Base-by-base conservation (phyloP, 139 green algal species). In the Tetradesmus obliquus region DNA sequence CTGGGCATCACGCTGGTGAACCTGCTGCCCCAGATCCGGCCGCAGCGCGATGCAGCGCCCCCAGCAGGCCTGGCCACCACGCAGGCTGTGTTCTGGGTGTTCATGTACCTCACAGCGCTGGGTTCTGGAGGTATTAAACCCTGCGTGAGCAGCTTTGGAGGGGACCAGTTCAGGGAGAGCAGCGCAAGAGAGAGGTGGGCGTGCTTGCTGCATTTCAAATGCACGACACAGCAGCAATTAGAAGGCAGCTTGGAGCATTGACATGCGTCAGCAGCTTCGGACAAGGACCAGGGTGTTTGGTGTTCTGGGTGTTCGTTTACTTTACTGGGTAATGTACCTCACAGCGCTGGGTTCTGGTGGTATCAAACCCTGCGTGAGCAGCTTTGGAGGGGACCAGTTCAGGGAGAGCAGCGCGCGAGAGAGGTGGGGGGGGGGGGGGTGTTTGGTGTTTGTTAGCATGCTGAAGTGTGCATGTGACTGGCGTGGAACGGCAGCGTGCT, bases 311-410 rank as follows among this genome's bases (percentile, higher is more conserved):
- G 32, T 45, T 45, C 32, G 32, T 45, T 45, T 45, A 45, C 32
- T 45, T 45, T 45, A 45, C 32, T 45, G 32, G 32, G 32, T 45
- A 45, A 32, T 81, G 19, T 24, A 32, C 72, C 8, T 66, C 7
- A 66, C 57, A 66, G 6, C 7, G 7, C 6, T 66, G 57, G 97
- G 88, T 9, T 69, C 79, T 3, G 97, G 97, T 53, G 97, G 97
- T 79, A 99, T 99, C 93, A 99, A 99, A 92, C 97, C 97, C 51
- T 99, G 98, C 85, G 97, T 99, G 32, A 95, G 91, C 7, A 94
- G 96, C 6, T 99, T 99, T 94, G 97, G 97, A 53, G 97, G 97
- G 2, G 97, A 99, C 20, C 88, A 81, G 76, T 82, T 82, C 57
- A n/a, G n/a, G 55, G 32, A 81, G 88, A 62, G 24, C 13, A 82